Conservation (phyloP, 176 grass and related monocot genomes). For the Areca catechu region DNA sequence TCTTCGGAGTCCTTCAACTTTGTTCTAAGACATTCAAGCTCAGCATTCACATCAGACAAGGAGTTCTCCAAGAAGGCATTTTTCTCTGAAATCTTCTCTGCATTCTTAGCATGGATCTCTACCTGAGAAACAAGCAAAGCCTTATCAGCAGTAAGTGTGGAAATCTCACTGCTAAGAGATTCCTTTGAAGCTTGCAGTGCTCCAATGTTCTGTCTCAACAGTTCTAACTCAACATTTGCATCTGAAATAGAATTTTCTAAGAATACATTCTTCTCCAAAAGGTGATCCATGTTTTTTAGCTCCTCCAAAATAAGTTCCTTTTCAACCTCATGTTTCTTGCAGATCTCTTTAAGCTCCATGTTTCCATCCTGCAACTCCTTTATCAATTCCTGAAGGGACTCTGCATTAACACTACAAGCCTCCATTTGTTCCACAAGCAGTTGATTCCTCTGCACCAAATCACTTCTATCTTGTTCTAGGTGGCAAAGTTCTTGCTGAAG, state of each 20-base stretch:
- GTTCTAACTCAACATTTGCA: conserved; percentile 57
- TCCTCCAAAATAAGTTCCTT: conserved; percentile 51
- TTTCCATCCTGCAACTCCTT: conserved; percentile 49
- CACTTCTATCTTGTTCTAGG: conserved; percentile 57
- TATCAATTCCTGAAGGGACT: conserved; percentile 28
- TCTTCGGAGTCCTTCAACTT: conserved; percentile 10
- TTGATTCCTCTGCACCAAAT: conserved; percentile 41
- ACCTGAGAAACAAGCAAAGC: conserved; percentile 9
- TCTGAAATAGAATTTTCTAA: conserved; percentile 71
- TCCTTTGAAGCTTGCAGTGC: conserved; percentile 40
- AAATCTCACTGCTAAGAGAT: conserved; percentile 20
- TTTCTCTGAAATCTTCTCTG: conserved; percentile 22
- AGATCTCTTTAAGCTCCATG: conserved; percentile 59
- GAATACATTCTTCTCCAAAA: conserved; percentile 59
- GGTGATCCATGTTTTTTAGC: conserved; percentile 45
- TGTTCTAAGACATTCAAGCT: conserved; percentile 16
- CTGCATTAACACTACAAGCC: conserved; percentile 11
- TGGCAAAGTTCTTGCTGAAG: conserved; percentile 51
- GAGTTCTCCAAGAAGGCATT: conserved; percentile 26
- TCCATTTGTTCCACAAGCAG: conserved; percentile 38
- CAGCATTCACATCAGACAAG: conserved; percentile 21
- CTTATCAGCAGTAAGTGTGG: conserved; percentile 16
- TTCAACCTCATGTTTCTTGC: conserved; percentile 64
- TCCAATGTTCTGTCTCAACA: conserved; percentile 46
- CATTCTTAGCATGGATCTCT: conserved; percentile 11